Percentiles rank a stretch among this genome's conserved stretches.
These are phyloP conservation scores for Boletus rex-veris DNA, from an alignment of 768 basidiomycete genomes.

Conservation along the genomic window DNA sequence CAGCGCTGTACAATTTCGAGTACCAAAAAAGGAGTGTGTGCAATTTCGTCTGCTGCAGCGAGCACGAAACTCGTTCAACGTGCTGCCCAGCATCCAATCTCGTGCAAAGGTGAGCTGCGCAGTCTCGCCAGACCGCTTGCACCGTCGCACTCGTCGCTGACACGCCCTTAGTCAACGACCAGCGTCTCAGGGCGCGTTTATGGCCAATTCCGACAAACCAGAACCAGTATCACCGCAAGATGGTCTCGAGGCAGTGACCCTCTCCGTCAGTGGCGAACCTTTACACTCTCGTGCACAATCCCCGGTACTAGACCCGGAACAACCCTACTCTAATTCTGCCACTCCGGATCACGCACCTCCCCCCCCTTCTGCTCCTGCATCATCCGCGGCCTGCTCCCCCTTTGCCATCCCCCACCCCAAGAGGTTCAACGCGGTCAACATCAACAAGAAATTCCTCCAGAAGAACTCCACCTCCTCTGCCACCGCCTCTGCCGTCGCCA, in stretches of 20 bases:
- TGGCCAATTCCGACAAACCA: constrained; percentile 52
- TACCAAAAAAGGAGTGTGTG: constrained; percentile 27
- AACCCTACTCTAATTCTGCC: constrained; percentile 5
- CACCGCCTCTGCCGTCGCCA: constrained; percentile 40
- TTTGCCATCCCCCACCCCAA: constrained; percentile 58
- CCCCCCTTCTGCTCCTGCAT: background rate
- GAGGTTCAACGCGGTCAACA: constrained; percentile 85
- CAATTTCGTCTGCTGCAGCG: constrained; percentile 14
- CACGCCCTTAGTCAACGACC: constrained; percentile 3
- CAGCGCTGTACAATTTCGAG: background rate
- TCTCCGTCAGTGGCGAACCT: background rate
- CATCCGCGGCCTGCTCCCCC: constrained; percentile 12
- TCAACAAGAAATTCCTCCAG: constrained; percentile 96
- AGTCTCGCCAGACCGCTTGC: no score
- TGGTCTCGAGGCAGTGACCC: constrained; percentile 12
- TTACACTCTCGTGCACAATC: constrained; percentile 15
- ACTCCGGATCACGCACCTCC: constrained; percentile 18
- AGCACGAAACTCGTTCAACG: constrained; percentile 1
- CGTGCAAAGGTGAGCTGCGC: background rate
- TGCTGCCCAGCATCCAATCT: background rate
- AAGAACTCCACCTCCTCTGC: constrained; percentile 69
- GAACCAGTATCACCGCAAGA: constrained; percentile 38
- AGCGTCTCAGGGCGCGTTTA: constrained; percentile 58
- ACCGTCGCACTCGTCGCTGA: background rate
- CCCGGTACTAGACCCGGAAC: constrained; percentile 13